These are phyloP conservation scores for Monotropa hypopitys DNA, from an alignment of 179 eudicot genomes.

Conservation along the genomic window DNA sequence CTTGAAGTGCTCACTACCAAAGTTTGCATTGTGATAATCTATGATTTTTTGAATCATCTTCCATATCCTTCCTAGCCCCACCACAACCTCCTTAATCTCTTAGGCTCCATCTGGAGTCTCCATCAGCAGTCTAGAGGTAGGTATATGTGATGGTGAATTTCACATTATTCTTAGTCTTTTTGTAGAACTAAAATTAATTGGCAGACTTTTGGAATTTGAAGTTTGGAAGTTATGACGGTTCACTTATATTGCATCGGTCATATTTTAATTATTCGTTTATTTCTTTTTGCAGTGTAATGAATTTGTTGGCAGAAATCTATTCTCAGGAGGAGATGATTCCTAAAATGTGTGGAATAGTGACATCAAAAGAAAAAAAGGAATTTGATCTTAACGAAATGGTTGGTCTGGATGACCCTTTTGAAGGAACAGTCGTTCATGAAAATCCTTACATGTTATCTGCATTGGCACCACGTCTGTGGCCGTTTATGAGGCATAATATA, in stretches of 20 bases:
- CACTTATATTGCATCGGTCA: not conserved
- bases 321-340: slow-evolving; percentile 88
- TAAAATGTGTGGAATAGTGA: slow-evolving; percentile 38
- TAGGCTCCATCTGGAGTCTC: not conserved
- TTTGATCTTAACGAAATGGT: slow-evolving; percentile 71
- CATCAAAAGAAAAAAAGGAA: slow-evolving; percentile 27
- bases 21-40: not conserved
- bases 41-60: not conserved
- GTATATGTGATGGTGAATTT: not conserved
- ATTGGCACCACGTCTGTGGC: slow-evolving; percentile 98
- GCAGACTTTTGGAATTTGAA: not conserved
- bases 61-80: not conserved
- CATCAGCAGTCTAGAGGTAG: not conserved
- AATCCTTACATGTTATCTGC: slow-evolving; percentile 67
- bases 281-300: slow-evolving; percentile 73
- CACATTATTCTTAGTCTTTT: not conserved
- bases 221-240: not conserved
- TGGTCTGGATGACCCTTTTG: slow-evolving; percentile 36
- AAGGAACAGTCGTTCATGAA: slow-evolving; percentile 32
- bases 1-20: not conserved
- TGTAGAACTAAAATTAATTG: not conserved
- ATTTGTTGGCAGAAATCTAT: slow-evolving; percentile 90
- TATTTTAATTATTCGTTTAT: slow-evolving; percentile 6
- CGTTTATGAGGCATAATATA: slow-evolving; percentile 96
- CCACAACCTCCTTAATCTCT: not conserved